These are phyloP conservation scores for Alternaria alternata DNA, from an alignment of 2,329 filamentous ascomycete species.

Conservation along the genomic window DNA sequence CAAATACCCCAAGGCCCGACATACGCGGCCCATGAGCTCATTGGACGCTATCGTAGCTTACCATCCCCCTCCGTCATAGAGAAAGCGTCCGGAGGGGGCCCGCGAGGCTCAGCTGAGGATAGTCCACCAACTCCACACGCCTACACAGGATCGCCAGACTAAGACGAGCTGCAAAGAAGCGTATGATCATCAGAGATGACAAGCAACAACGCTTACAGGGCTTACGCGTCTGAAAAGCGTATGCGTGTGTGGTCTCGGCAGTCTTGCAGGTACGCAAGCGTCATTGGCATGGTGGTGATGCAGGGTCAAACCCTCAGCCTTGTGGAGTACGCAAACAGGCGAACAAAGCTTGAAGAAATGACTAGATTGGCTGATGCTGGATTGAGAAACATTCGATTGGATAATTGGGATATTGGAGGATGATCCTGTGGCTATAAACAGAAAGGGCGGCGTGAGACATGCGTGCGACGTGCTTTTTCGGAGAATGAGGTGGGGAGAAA, in stretches of 20 bases:
- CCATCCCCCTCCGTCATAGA: not conserved
- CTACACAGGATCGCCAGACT: not conserved
- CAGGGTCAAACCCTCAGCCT: slow-evolving; percentile 23
- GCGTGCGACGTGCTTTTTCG: slow-evolving; percentile 16
- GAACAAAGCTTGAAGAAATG: not conserved
- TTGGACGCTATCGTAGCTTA: slow-evolving; percentile 9
- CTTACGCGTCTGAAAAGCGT: slow-evolving; percentile 24
- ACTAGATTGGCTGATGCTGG: slow-evolving; percentile 1
- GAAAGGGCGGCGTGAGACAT: slow-evolving; percentile 6
- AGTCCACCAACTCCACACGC: not conserved
- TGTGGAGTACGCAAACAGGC: slow-evolving; percentile 3
- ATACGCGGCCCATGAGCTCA: slow-evolving; percentile 19
- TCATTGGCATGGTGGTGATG: slow-evolving; percentile 19
- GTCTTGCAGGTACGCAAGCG: not conserved
- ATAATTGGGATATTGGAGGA: not conserved
- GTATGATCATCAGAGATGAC: slow-evolving; percentile 4
- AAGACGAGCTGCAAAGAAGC: not conserved
- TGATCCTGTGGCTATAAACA: slow-evolving; percentile 2
- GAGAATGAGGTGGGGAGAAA: slow-evolving; percentile 32
- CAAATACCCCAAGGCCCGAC: slow-evolving; percentile 18
- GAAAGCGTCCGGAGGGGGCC: slow-evolving; percentile 24
- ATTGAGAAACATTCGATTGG: not conserved
- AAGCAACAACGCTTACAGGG: slow-evolving; percentile 11
- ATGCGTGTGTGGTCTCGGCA: slow-evolving; percentile 14
- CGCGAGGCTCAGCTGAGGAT: slow-evolving; percentile 15